Conservation (phyloP, 169 alveolate genomes). For the Cryptosporidium bovis region DNA sequence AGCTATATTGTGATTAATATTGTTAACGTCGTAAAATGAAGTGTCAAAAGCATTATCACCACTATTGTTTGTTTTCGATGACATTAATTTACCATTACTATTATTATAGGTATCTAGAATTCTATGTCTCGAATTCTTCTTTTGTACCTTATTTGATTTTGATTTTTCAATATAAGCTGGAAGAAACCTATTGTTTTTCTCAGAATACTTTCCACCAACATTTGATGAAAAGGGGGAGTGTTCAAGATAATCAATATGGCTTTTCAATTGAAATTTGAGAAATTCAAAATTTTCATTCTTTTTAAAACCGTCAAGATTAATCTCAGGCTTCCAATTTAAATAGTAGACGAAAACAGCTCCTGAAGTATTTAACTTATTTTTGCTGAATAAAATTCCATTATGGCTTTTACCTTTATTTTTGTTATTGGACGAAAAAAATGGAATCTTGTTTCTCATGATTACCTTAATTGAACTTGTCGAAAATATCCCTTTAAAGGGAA, state of each 20-base stretch:
- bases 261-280: too few relatives aligned
- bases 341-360: background rate
- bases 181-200: conserved; percentile 2
- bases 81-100: too few relatives aligned
- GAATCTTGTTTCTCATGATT: conserved; percentile 21
- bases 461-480: conserved; percentile 49
- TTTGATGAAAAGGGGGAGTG: too few relatives aligned
- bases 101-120: too few relatives aligned
- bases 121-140: background rate
- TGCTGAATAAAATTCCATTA: background rate
- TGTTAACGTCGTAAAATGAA: too few relatives aligned
- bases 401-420: background rate
- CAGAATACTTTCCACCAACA: background rate
- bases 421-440: background rate
- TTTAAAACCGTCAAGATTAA: too few relatives aligned
- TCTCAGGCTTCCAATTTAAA: too few relatives aligned
- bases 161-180: conserved; percentile 49
- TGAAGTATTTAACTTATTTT: background rate
- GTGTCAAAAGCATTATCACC: too few relatives aligned
- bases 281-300: too few relatives aligned
- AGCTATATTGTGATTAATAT: too few relatives aligned
- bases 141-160: background rate
- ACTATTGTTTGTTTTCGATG: too few relatives aligned
- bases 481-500: conserved; percentile 55
- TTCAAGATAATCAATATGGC: too few relatives aligned